A percentile compares a stretch with the other conserved stretches of the same genome.
These are phyloP conservation scores for Didymella lethalis DNA, from an alignment of 2,329 filamentous ascomycete genomes.

Conservation along the genomic window DNA sequence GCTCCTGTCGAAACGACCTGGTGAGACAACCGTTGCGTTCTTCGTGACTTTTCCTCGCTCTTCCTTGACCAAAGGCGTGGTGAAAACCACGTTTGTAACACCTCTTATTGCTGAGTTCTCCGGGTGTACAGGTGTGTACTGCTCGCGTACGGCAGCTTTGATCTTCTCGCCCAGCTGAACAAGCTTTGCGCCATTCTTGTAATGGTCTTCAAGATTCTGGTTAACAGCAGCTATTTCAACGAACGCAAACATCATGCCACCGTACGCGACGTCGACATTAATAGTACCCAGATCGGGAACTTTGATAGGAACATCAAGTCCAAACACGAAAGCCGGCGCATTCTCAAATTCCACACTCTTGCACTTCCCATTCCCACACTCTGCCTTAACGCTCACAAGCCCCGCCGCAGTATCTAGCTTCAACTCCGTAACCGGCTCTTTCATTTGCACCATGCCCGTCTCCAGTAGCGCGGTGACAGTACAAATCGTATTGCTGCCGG, in stretches of 20 bases:
- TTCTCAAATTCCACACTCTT: constrained; percentile 17
- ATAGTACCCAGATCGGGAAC: constrained; percentile 55
- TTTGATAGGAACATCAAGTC: constrained; percentile 50
- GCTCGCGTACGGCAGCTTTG: too few relatives aligned
- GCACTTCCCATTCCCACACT: constrained; percentile 12
- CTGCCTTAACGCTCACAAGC: constrained; percentile 32
- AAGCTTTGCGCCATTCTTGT: too few relatives aligned
- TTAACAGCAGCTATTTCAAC: constrained; percentile 53
- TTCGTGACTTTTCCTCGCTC: too few relatives aligned
- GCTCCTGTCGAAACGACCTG: too few relatives aligned
- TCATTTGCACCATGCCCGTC: constrained; percentile 58
- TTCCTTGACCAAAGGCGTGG: too few relatives aligned
- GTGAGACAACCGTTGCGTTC: too few relatives aligned
- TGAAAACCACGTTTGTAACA: too few relatives aligned
- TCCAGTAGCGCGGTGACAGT: constrained; percentile 57
- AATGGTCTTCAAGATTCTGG: constrained; percentile 23
- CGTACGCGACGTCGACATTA: constrained; percentile 56
- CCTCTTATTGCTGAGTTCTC: too few relatives aligned
- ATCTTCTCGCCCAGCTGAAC: too few relatives aligned
- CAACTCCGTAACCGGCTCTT: constrained; percentile 54
- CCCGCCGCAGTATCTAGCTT: constrained; percentile 57
- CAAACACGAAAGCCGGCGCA: constrained; percentile 5
- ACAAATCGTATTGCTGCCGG: constrained; percentile 57
- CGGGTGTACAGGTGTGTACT: too few relatives aligned
- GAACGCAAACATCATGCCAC: constrained; percentile 57